phyloP scores from a whole-genome alignment of 179 eudicot genomes.

The Vitellaria paradoxa region DNA sequence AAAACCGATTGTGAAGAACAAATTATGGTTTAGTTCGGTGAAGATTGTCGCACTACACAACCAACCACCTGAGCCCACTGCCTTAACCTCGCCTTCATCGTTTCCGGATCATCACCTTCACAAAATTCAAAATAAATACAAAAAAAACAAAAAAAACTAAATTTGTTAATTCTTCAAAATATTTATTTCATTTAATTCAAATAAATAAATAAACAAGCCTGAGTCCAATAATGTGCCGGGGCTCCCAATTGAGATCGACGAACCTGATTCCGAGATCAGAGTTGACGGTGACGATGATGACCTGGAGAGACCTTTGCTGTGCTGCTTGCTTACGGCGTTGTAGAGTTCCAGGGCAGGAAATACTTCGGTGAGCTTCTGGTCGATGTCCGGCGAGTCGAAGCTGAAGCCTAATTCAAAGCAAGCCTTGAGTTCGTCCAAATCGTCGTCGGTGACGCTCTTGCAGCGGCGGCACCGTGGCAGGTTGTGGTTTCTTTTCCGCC shows the following conservation, averaged over 20 bases:
- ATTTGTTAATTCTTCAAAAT: background rate
- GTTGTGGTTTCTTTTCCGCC: constrained; percentile 18
- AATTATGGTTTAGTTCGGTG: background rate
- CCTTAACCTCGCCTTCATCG: constrained; percentile 53
- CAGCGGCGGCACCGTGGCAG: constrained; percentile 16
- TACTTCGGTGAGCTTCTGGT: constrained; percentile 21
- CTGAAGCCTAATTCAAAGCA: constrained; percentile 44
- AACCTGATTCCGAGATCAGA: constrained; percentile 3
- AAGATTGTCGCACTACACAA: constrained; percentile 52
- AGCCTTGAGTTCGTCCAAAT: constrained; percentile 37
- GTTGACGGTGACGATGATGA: constrained; percentile 17
- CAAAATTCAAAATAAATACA: background rate
- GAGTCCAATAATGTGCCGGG: constrained; percentile 40
- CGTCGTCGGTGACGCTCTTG: constrained; percentile 37
- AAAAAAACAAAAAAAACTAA: background rate
- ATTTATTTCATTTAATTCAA: background rate
- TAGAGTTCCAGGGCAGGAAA: constrained; percentile 38
- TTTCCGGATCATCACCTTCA: constrained; percentile 60
- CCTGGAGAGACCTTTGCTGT: constrained; percentile 14
- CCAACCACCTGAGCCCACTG: constrained; percentile 87
- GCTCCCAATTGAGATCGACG: constrained; percentile 28
- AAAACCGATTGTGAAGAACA: background rate
- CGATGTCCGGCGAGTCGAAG: constrained; percentile 27
- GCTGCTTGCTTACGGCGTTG: constrained; percentile 18
- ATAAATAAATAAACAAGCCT: constrained; percentile 24